These are phyloP conservation scores for Vitis vinifera DNA, from an alignment of 164 flowering plant genomes.

Conservation along the genomic window ASM3070453v1 NC_081807.1:2387001-2387500, in stretches of 20 bases:
- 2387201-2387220: neutral
- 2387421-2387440: constrained; percentile 51
- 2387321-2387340: constrained; percentile 44
- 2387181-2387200: neutral
- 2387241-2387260: constrained; percentile 77
- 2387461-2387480: constrained; percentile 60
- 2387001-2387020: too few species aligned
- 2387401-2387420: constrained; percentile 58
- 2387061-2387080: too few species aligned
- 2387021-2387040: too few species aligned
- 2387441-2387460: constrained; percentile 69
- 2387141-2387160: too few species aligned
- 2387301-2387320: constrained; percentile 48
- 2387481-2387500: constrained; percentile 59
- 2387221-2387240: constrained; percentile 41
- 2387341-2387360: constrained; percentile 44
- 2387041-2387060: too few species aligned
- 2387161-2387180: neutral
- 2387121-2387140: too few species aligned
- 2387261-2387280: constrained; percentile 65
- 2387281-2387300: constrained; percentile 51
- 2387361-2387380: constrained; percentile 56
- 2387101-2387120: too few species aligned
- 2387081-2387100: too few species aligned
- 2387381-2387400: constrained; percentile 58